Base-by-base conservation (phyloP, 345 rosid genomes). In the Euphorbia tirucalli region DNA sequence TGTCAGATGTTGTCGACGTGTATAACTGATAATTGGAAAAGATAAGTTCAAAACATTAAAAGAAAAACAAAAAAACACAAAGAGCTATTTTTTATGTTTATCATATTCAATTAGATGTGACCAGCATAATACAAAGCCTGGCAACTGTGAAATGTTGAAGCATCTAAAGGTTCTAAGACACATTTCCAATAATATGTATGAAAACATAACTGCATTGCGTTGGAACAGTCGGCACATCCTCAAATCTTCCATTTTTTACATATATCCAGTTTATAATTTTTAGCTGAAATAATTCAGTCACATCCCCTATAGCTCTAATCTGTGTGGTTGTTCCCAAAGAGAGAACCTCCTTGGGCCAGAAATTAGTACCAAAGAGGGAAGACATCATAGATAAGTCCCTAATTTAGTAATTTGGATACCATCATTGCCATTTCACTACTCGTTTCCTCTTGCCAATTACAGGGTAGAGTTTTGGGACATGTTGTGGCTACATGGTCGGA, bases 1-100 rank as follows among this genome's bases (percentile, higher is more conserved):
- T 75, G 89, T 73, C 37, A 96, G 80, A 75, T 96, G 99, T 55
- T 80, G 82, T 73, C 79, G 71, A 64, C 62, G 80, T 13, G 86
- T 86, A 76, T 91, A 96, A 65, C 98, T 96, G 78, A 67, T 70
- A 55, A 78, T 63, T 48, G 61, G 16, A 70, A 71, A 18, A 43
- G 35, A 74, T 59, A 66, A 75, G 46, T 25, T 43, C 48, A 13
- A 68, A 70, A 15, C 55, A 11, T 37, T 3, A 44, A 32, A 44
- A 28, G 9, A 11, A 46, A 46, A 46, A 13, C 35, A 7, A 35
- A 35, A 7, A 35, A 35, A 35, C 39, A 35, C 39, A 13, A 11
- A 46, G 52, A 46, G 4, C 16, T 16, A 61, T 21, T 11, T 52
- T 52, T 7, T 52, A 5, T 19, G 11, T 52, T 52, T 24, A 46